Percentiles rank a stretch among this genome's conserved stretches.
These are phyloP conservation scores for Yamadazyma conglobata DNA, from an alignment of 1,139 yeast species.

Conservation along the genomic window DNA sequence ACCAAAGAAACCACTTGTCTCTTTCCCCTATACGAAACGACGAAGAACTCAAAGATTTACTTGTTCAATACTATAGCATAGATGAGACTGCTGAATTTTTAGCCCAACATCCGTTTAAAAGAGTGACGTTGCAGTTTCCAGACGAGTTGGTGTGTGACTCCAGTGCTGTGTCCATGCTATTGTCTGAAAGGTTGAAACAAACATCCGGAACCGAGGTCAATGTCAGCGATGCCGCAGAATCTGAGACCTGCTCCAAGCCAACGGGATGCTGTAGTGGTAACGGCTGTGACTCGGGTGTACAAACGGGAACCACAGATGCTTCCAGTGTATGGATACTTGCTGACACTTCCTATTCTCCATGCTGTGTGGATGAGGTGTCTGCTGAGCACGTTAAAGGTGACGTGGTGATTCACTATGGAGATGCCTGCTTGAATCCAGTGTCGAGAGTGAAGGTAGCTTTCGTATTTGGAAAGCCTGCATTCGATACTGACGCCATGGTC, in stretches of 20 bases:
- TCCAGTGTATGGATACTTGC: conserved; percentile 64
- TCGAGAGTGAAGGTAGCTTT: conserved; percentile 70
- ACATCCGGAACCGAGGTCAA: background rate
- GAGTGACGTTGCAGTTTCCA: conserved; percentile 86
- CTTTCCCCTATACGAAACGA: conserved; percentile 19
- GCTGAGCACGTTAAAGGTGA: conserved; percentile 91
- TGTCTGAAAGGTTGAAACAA: conserved; percentile 23
- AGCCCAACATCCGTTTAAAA: conserved; percentile 28
- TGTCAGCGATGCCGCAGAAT: background rate
- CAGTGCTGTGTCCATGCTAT: conserved; percentile 56
- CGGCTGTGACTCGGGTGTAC: background rate
- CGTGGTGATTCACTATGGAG: conserved; percentile 88
- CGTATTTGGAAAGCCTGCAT: conserved; percentile 66
- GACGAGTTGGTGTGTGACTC: conserved; percentile 78
- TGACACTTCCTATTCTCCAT: conserved; percentile 91
- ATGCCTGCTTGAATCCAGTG: conserved; percentile 84
- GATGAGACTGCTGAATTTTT: conserved; percentile 42
- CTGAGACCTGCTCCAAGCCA: background rate
- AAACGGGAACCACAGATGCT: background rate
- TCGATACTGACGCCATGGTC: conserved; percentile 35
- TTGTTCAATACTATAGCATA: conserved; percentile 51
- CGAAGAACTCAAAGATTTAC: conserved; percentile 18
- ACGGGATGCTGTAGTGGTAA: too few relatives aligned
- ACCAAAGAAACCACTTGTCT: conserved; percentile 30
- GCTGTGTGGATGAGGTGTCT: conserved; percentile 97